Conservation (phyloP, 345 rosid genomes). For the Populus pruinosa region DNA sequence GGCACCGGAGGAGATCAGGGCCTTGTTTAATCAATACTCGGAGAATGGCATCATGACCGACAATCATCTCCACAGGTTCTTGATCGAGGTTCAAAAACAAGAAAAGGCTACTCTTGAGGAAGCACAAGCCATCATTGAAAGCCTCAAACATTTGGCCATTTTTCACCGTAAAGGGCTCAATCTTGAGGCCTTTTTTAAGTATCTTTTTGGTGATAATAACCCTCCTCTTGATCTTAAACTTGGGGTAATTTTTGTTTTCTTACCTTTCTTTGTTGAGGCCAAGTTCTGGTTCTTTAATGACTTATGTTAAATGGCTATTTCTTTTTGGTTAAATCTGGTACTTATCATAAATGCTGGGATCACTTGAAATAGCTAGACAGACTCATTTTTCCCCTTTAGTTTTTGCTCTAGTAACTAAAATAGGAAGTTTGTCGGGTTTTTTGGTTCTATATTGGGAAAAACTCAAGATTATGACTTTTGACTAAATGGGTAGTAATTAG, state of each 20-base stretch:
- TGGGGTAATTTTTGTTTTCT: constrained; percentile 34
- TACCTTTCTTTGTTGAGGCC: background rate
- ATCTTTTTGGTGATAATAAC: constrained; percentile 46
- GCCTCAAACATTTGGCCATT: constrained; percentile 35
- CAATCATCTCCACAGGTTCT: constrained; percentile 54
- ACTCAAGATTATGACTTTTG: background rate
- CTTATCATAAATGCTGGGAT: background rate
- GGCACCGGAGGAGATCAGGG: constrained; percentile 71
- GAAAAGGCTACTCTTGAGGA: constrained; percentile 36
- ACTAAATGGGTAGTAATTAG: background rate
- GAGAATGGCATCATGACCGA: constrained; percentile 44
- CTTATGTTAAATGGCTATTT: background rate
- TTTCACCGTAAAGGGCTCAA: constrained; percentile 41
- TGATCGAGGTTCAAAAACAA: constrained; percentile 54
- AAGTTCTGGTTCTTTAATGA: background rate
- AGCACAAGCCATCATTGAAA: constrained; percentile 55
- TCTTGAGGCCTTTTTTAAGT: constrained; percentile 68
- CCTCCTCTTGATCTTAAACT: constrained; percentile 45
- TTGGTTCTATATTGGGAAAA: background rate
- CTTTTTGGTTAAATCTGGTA: background rate
- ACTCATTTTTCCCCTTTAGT: background rate
- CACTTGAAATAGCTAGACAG: background rate
- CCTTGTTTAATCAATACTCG: constrained; percentile 44
- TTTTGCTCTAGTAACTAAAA: background rate
- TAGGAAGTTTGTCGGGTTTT: background rate